Base-by-base conservation (phyloP, 2,329 filamentous ascomycete genomes). In the Arthrobotrys conoides region DNA sequence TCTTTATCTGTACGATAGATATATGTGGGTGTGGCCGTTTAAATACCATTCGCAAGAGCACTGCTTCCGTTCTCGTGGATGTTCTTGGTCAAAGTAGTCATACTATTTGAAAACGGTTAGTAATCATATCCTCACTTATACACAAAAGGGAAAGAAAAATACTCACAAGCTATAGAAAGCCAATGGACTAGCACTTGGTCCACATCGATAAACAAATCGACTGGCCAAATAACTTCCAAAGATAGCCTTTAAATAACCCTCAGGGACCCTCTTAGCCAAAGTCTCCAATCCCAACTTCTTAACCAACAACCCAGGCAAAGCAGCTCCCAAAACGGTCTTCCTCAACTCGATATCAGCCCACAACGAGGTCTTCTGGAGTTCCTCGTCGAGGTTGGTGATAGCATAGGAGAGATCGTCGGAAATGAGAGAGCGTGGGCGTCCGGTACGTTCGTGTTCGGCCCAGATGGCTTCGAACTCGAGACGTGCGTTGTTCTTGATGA, bases 381-480 rank as follows among this genome's bases (percentile, higher is more conserved):
- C 94, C 86, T 99, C 95, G 82, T 99, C 95, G 22, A 99, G 89
- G 82, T 92, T 92, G n/a, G 95, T 98, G 84, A 99, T 99, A 38
- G 96, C 95, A 63, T 93, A 87, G 71, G 93, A 97, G 69, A 99
- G 89, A 82, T 91, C 93, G 85, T 99, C 96, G 59, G 93, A 97
- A 71, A 99, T 88, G n/a, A 94, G 90, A 79, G 93, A 96, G 80
- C 94, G 90, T 22, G 93, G 86, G 69, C 91, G 87, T 66, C 93
- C 92, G 0, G 93, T 97, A 84, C 91, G 86, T 85, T 96, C 90
- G 83, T 97, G 90, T 85, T 99, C 96, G 81, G 93, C 90, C 96
- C 96, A 99, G 86, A 99, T 96, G 51, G 96, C 96, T 86, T 99
- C 96, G 82, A 99, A 99, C 85, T 99, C 96, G 41, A 99, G 90